A percentile compares a stretch with the other conserved stretches of the same genome.
Conservation (phyloP, 2,329 filamentous ascomycete species). For the Onygenales sp. region DNA sequence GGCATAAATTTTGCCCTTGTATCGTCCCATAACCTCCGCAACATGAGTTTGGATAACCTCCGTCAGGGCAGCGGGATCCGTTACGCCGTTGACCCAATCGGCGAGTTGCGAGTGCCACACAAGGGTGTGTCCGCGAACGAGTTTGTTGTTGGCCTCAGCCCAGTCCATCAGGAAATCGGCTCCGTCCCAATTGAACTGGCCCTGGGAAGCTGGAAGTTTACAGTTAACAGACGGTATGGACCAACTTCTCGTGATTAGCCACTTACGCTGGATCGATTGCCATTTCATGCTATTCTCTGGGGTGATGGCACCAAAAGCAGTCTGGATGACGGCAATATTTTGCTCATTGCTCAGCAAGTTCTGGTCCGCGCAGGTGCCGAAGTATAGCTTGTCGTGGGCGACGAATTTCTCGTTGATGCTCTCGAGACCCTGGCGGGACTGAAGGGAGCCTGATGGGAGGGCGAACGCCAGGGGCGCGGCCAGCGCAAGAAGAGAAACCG, state of each 20-base stretch:
- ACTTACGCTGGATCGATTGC: slow-evolving; percentile 43
- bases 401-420: neutral
- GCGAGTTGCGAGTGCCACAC: slow-evolving; percentile 26
- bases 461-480: neutral
- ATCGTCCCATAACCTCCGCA: slow-evolving; percentile 47
- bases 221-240: neutral
- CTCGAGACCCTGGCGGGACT: neutral
- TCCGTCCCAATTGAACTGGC: neutral
- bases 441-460: neutral
- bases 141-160: slow-evolving; percentile 46
- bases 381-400: neutral
- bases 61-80: slow-evolving; percentile 43
- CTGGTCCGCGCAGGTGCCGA: neutral
- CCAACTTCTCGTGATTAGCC: neutral
- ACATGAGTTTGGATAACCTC: slow-evolving; percentile 53
- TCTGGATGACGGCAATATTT: slow-evolving; percentile 47
- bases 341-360: neutral
- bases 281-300: slow-evolving; percentile 65
- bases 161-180: slow-evolving; percentile 38
- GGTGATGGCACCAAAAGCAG: slow-evolving; percentile 55
- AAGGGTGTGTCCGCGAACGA: slow-evolving; percentile 53
- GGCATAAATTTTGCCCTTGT: slow-evolving; percentile 50
- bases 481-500: neutral
- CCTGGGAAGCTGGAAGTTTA: neutral
- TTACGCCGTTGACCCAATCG: slow-evolving; percentile 49